Conservation (phyloP, 768 basidiomycete species). For the Calocybe gangraenosa region DNA sequence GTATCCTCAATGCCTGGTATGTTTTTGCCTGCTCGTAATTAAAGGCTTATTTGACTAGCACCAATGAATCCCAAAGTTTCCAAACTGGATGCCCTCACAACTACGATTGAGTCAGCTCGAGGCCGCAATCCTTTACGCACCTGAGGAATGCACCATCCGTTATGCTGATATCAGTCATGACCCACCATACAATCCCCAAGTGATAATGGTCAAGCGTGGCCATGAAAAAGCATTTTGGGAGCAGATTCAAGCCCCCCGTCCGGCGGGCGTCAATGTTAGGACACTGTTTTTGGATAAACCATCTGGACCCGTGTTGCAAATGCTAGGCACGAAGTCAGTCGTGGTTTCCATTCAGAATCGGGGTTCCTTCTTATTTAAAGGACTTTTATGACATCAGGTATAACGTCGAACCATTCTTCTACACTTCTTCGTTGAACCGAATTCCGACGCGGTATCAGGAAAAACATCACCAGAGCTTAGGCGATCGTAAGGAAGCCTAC, state of each 20-base stretch:
- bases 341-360: neutral
- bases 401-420: slow-evolving; percentile 64
- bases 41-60: neutral
- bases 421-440: slow-evolving; percentile 61
- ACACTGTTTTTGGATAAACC: slow-evolving; percentile 44
- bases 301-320: slow-evolving; percentile 49
- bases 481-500: slow-evolving; percentile 54
- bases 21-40: neutral
- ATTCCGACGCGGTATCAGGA: slow-evolving; percentile 66
- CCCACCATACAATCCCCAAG: slow-evolving; percentile 31
- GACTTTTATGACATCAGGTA: slow-evolving; percentile 35
- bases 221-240: slow-evolving; percentile 1
- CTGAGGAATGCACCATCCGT: neutral
- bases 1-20: slow-evolving; percentile 31
- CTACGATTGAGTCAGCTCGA: slow-evolving; percentile 30
- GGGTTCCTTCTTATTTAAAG: slow-evolving; percentile 14
- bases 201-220: neutral
- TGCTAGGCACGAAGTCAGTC: slow-evolving; percentile 53
- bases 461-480: slow-evolving; percentile 27
- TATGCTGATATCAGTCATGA: slow-evolving; percentile 9
- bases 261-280: neutral
- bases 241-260: slow-evolving; percentile 2
- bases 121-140: slow-evolving; percentile 6
- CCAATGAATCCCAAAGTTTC: slow-evolving; percentile 22
- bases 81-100: slow-evolving; percentile 36